These are phyloP conservation scores for Volvariella volvacea DNA, from an alignment of 1,284 basidiomycete species.

Conservation along the genomic window DNA sequence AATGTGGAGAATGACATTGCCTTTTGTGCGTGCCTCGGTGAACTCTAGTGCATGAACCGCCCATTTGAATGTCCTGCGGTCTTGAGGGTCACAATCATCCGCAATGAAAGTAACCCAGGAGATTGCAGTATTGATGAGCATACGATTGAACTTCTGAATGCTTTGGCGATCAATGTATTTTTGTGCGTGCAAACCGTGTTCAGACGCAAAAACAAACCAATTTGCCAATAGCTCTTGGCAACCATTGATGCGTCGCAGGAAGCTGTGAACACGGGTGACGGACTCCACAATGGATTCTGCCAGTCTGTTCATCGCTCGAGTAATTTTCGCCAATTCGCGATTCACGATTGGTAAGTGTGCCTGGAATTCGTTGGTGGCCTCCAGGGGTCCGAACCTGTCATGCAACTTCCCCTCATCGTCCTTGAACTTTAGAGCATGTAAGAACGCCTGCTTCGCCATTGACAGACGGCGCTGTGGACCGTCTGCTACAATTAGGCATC, in stretches of 20 bases:
- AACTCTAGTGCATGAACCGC: conserved; percentile 96
- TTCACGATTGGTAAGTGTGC: conserved; percentile 91
- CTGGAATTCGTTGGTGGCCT: conserved; percentile 67
- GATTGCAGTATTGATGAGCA: conserved; percentile 84
- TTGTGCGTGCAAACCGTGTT: conserved; percentile 85
- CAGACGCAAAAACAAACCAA: conserved; percentile 96
- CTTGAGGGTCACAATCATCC: conserved; percentile 95
- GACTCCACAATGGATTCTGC: conserved; percentile 93
- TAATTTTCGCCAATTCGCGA: conserved; percentile 86
- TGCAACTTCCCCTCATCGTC: conserved; percentile 51
- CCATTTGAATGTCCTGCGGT: conserved; percentile 97
- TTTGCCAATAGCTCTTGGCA: conserved; percentile 90
- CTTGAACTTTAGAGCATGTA: conserved; percentile 52
- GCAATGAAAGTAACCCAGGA: conserved; percentile 99
- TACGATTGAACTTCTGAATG: conserved; percentile 72
- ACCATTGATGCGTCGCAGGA: conserved; percentile 54
- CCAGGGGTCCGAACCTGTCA: conserved; percentile 19
- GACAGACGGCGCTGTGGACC: conserved; percentile 76
- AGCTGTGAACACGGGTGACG: conserved; percentile 74
- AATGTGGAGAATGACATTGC: conserved; percentile 81
- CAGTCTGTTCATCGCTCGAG: conserved; percentile 81
- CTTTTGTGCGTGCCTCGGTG: conserved; percentile 83
- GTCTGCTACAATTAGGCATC: conserved; percentile 82
- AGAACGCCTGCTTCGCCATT: conserved; percentile 76
- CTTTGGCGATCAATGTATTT: conserved; percentile 78